Percentiles rank a stretch among this genome's conserved stretches.
Evolutionary conservation across 805 yeast genomes (phyloP).

Genomic region (Yarrowia yakushimensis): DNA sequence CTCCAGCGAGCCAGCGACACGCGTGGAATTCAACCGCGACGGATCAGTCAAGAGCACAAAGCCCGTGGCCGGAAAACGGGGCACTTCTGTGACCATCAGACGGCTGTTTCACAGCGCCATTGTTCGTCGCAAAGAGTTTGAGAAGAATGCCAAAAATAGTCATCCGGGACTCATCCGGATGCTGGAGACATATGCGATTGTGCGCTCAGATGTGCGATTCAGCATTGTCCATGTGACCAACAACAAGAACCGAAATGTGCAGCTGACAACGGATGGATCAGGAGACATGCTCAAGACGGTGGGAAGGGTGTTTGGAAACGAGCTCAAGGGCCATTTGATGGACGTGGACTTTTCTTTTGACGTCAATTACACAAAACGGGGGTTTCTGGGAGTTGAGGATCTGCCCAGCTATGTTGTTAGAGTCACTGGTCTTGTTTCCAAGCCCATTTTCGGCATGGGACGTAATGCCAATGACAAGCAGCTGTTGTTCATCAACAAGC

Average conservation of each 20-base stretch:
- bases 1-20: slow-evolving; percentile 54
- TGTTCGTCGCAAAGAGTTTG: slow-evolving; percentile 73
- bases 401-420: slow-evolving; percentile 5
- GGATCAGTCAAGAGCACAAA: slow-evolving; percentile 50
- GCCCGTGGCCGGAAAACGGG: slow-evolving; percentile 53
- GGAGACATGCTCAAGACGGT: slow-evolving; percentile 53
- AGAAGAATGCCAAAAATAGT: slow-evolving; percentile 64
- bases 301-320: slow-evolving; percentile 66
- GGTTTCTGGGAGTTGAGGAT: not conserved
- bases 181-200: slow-evolving; percentile 65
- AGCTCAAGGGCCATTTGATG: slow-evolving; percentile 55
- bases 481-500: slow-evolving; percentile 61
- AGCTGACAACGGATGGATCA: slow-evolving; percentile 58
- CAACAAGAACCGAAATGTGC: slow-evolving; percentile 48
- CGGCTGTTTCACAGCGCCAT: slow-evolving; percentile 69
- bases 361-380: slow-evolving; percentile 12
- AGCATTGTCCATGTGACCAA: slow-evolving; percentile 50
- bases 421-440: slow-evolving; percentile 65
- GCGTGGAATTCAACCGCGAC: slow-evolving; percentile 49
- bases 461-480: slow-evolving; percentile 73
- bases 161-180: slow-evolving; percentile 62
- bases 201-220: slow-evolving; percentile 56
- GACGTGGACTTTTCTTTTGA: slow-evolving; percentile 43
- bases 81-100: slow-evolving; percentile 61
- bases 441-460: slow-evolving; percentile 75